A percentile compares a stretch with the other conserved stretches of the same genome.
Evolutionary conservation across 768 basidiomycete genomes (phyloP).

Genomic region (Galerina sulciceps): DNA sequence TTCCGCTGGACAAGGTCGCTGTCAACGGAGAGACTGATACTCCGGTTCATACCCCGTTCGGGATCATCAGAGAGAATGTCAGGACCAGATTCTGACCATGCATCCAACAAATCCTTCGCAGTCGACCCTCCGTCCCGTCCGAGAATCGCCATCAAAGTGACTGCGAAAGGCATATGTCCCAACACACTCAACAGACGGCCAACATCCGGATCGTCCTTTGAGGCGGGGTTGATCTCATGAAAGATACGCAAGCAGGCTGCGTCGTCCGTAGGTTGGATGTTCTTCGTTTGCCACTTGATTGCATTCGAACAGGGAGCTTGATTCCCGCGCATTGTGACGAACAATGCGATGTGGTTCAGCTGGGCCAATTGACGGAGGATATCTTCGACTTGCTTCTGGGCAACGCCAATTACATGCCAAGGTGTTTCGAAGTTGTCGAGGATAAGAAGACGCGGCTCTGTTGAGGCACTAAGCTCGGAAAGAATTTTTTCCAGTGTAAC

Average conservation of each 20-base stretch:
- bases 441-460: slow-evolving; percentile 32
- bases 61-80: slow-evolving; percentile 14
- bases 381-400: slow-evolving; percentile 23
- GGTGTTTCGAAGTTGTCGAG: slow-evolving; percentile 47
- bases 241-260: slow-evolving; percentile 25
- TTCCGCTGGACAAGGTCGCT: slow-evolving; percentile 17
- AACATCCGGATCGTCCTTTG: slow-evolving; percentile 23
- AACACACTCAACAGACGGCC: slow-evolving; percentile 25
- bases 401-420: slow-evolving; percentile 29
- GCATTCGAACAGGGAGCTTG: slow-evolving; percentile 26
- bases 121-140: slow-evolving; percentile 5
- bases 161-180: slow-evolving; percentile 34
- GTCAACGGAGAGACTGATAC: slow-evolving; percentile 26
- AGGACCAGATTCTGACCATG: slow-evolving; percentile 9
- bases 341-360: slow-evolving; percentile 30
- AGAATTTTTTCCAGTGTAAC: slow-evolving; percentile 22
- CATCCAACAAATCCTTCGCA: slow-evolving; percentile 16
- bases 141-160: slow-evolving; percentile 36
- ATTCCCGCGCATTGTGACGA: slow-evolving; percentile 38
- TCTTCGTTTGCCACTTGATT: slow-evolving; percentile 24
- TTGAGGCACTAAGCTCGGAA: slow-evolving; percentile 21
- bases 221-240: slow-evolving; percentile 18
- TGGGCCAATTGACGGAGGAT: slow-evolving; percentile 26
- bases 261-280: slow-evolving; percentile 1
- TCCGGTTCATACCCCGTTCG: slow-evolving; percentile 22